These are phyloP conservation scores for Aaosphaeria arxii DNA, from an alignment of 2,329 filamentous ascomycete genomes.

Conservation along the genomic window DNA sequence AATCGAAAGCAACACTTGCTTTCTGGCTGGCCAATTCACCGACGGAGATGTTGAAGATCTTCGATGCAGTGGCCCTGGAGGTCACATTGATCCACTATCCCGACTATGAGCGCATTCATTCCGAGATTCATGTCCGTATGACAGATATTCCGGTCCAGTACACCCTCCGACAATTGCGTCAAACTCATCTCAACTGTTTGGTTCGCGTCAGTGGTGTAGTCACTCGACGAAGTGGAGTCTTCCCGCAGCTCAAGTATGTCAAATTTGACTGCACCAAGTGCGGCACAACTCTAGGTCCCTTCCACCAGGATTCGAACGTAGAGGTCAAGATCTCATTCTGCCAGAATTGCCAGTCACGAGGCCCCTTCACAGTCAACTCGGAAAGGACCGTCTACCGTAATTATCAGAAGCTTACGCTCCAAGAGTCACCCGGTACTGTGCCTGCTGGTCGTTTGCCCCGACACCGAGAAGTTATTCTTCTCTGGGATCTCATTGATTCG, in stretches of 20 bases:
- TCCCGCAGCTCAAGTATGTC: conserved; percentile 96
- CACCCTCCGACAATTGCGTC: conserved; percentile 89
- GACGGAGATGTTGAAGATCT: conserved; percentile 91
- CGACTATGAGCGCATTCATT: conserved; percentile 95
- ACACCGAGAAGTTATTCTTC: conserved; percentile 87
- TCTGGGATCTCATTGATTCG: conserved; percentile 95
- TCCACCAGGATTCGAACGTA: conserved; percentile 94
- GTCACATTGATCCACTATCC: conserved; percentile 94
- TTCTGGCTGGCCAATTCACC: conserved; percentile 97
- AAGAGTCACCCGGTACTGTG: conserved; percentile 95
- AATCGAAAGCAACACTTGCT: conserved; percentile 87
- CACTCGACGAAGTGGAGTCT: conserved; percentile 89
- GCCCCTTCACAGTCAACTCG: conserved; percentile 92
- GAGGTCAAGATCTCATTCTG: conserved; percentile 97
- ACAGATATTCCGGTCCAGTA: conserved; percentile 92
- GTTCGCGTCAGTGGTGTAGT: conserved; percentile 94
- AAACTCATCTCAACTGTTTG: conserved; percentile 93
- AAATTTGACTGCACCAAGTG: conserved; percentile 98
- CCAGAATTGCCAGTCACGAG: conserved; percentile 91
- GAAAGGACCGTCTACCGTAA: conserved; percentile 98
- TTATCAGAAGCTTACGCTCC: conserved; percentile 95
- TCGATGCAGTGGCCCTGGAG: conserved; percentile 95
- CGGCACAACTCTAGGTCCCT: conserved; percentile 85
- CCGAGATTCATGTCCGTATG: conserved; percentile 96
- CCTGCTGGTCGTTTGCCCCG: conserved; percentile 92